Percentiles rank a stretch among this genome's conserved stretches.
These are phyloP conservation scores for Gaeumannomyces sp. DNA, from an alignment of 2,329 filamentous ascomycete species.

Conservation along the genomic window DNA sequence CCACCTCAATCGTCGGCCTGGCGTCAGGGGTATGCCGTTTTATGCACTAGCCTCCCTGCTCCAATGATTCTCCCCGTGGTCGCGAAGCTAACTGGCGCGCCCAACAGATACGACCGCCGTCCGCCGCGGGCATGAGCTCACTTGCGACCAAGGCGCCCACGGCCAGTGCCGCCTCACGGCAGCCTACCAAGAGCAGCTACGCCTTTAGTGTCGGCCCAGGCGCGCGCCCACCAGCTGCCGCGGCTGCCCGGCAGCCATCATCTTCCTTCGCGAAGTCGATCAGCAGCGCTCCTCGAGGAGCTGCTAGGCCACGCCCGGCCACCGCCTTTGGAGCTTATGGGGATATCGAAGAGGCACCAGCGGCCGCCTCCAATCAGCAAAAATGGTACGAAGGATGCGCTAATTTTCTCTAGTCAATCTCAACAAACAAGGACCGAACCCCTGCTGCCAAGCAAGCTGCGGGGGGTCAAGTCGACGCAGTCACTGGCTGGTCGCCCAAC, in stretches of 20 bases:
- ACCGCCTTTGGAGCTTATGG: slow-evolving; percentile 30
- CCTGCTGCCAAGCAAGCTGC: slow-evolving; percentile 18
- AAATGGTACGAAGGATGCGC: slow-evolving; percentile 33
- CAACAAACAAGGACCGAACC: slow-evolving; percentile 6
- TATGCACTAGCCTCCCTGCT: neutral
- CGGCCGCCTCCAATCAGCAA: slow-evolving; percentile 19
- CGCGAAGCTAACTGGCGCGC: neutral
- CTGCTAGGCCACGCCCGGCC: slow-evolving; percentile 33
- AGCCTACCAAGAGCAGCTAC: slow-evolving; percentile 42
- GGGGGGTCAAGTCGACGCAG: slow-evolving; percentile 13
- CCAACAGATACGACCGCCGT: slow-evolving; percentile 30
- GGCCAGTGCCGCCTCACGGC: slow-evolving; percentile 25
- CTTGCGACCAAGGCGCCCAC: neutral
- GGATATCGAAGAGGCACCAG: slow-evolving; percentile 19
- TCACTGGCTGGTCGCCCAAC: neutral
- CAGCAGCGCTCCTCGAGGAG: slow-evolving; percentile 36
- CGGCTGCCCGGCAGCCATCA: slow-evolving; percentile 46
- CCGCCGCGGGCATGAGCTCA: slow-evolving; percentile 12
- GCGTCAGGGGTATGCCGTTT: slow-evolving; percentile 6
- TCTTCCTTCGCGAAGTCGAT: slow-evolving; percentile 40
- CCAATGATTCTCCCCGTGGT: neutral
- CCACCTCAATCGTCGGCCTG: slow-evolving; percentile 22
- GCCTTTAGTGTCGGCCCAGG: slow-evolving; percentile 52
- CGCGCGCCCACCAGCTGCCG: slow-evolving; percentile 36
- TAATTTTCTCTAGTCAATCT: slow-evolving; percentile 14